These are phyloP conservation scores for Penicillium coprophilum DNA, from an alignment of 495 filamentous ascomycete genomes.

Conservation along the genomic window DNA sequence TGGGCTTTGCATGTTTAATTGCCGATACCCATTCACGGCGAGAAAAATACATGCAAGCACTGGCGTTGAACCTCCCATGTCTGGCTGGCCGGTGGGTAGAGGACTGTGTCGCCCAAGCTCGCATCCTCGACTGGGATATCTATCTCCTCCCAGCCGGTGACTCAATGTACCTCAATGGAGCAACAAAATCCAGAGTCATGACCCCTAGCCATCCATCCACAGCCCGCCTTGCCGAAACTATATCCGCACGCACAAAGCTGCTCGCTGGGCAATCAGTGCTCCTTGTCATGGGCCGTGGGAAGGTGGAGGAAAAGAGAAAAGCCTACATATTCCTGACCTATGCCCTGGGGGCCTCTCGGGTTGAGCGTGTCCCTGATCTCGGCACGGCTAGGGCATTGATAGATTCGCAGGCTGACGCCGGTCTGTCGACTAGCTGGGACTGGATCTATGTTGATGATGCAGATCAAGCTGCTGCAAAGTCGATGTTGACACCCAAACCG, in stretches of 20 bases:
- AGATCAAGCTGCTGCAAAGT: constrained; percentile 48
- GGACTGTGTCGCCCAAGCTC: constrained; percentile 61
- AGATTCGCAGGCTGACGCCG: constrained; percentile 44
- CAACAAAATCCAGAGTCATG: constrained; percentile 72
- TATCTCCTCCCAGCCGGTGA: constrained; percentile 88
- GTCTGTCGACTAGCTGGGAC: constrained; percentile 57
- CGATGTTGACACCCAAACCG: constrained; percentile 33
- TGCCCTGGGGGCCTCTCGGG: constrained; percentile 67
- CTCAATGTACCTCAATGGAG: constrained; percentile 71
- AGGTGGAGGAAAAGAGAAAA: constrained; percentile 59
- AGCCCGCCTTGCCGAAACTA: constrained; percentile 54
- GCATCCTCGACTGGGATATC: constrained; percentile 68
- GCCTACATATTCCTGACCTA: constrained; percentile 72
- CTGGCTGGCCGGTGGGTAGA: constrained; percentile 77
- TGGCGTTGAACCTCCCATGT: constrained; percentile 86
- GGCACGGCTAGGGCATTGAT: constrained; percentile 58
- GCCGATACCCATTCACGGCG: constrained; percentile 85
- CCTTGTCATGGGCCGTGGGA: constrained; percentile 69
- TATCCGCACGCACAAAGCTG: constrained; percentile 58
- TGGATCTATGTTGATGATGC: constrained; percentile 77
- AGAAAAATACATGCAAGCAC: constrained; percentile 91
- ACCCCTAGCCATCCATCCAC: constrained; percentile 55
- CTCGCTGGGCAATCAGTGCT: constrained; percentile 68
- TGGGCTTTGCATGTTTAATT: constrained; percentile 82
- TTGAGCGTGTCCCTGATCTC: constrained; percentile 63